Base-by-base conservation (phyloP, 768 basidiomycete species). In the Suillus subluteus region DNA sequence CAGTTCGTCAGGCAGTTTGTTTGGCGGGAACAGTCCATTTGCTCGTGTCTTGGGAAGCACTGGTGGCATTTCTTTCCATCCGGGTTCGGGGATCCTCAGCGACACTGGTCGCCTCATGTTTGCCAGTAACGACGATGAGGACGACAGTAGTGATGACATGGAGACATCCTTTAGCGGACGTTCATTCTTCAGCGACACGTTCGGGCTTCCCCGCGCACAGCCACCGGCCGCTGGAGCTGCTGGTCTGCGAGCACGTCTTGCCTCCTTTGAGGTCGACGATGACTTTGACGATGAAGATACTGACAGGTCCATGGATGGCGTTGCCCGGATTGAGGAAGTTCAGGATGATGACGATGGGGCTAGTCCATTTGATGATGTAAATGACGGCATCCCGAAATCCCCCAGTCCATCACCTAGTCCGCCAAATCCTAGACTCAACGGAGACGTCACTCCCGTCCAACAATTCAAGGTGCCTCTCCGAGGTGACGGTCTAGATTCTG, bases 1-100 rank as follows among this genome's bases (percentile, higher is more conserved):
- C 50, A 70, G 54, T 40, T 7, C 63, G 9, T 58, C 63, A 69
- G 64, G 62, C 35, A 66, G 79, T 69, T 69, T 81, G 35, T 74
- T 76, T n/a, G 73, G 84, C 50, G 72, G 71, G 69, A 75, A 73
- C 62, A 61, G 78, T 64, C 76, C 82, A 62, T 81, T 88, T 70
- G 86, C 88, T 37, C 83, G 84, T 65, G 84, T 88, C 38, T 75
- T 90, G 59, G 85, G 83, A 71, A 79, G 83, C 75, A 75, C 79
- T 11, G 86, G 87, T 38, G 90, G 90, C 41, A 89, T 94, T 67
- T 88, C 88, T 18, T 90, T 89, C 74, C 79, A 82, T 67, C 89
- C 86, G 8, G 84, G 83, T 41, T 79, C 81, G 26, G 82, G 82
- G 62, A 84, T 88, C 72, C 79, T 83, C 75, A 82, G 73, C 67